phyloP scores from a whole-genome alignment of 306 rosid genomes.

The Cicer cuneatum region DNA sequence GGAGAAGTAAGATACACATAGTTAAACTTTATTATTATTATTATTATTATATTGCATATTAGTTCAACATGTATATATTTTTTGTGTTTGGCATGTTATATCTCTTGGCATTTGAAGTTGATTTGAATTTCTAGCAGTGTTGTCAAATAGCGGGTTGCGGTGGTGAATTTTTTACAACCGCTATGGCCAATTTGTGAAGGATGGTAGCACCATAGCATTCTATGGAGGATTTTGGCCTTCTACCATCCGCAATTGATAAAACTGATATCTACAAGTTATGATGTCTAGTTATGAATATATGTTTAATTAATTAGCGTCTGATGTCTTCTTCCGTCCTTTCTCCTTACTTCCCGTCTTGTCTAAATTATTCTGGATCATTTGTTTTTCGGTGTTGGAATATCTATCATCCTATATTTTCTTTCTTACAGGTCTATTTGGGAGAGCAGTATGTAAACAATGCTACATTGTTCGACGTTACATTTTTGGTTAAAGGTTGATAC shows the following conservation, averaged over 20 bases:
- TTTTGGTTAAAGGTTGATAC: too few relatives aligned
- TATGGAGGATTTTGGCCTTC: neutral
- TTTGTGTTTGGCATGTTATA: neutral
- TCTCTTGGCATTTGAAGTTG: constrained; percentile 17
- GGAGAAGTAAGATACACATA: constrained; percentile 67
- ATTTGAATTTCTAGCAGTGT: constrained; percentile 18
- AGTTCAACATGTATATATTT: too few relatives aligned
- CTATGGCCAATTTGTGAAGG: neutral
- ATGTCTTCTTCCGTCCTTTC: constrained; percentile 14
- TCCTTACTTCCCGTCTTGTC: constrained; percentile 10
- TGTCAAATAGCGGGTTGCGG: constrained; percentile 8
- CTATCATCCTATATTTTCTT: constrained; percentile 37
- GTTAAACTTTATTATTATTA: neutral
- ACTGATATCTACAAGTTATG: constrained; percentile 14
- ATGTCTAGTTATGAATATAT: neutral
- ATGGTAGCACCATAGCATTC: neutral
- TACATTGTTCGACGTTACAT: too few relatives aligned
- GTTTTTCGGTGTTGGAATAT: constrained; percentile 30
- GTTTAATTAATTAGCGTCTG: constrained; percentile 12
- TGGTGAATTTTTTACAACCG: neutral
- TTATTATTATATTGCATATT: too few relatives aligned
- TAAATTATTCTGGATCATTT: neutral
- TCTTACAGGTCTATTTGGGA: constrained; percentile 92
- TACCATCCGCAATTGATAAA: neutral
- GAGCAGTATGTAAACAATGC: too few relatives aligned